Conservation (phyloP, 768 basidiomycete species). For the Mrakia gelida region DNA sequence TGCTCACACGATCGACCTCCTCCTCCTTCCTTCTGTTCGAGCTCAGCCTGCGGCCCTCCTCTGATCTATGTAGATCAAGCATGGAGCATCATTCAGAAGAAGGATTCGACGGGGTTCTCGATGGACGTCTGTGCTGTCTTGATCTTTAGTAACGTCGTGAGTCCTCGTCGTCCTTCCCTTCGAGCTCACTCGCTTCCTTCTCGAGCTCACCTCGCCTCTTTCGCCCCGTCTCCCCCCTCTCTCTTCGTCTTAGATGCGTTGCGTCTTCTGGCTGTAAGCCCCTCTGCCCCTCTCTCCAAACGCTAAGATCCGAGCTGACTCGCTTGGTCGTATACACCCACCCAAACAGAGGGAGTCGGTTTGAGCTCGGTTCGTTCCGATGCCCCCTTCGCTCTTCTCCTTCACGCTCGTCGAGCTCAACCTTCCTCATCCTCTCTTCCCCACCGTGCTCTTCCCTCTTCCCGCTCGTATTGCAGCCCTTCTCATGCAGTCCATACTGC, state of each 20-base stretch:
- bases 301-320: background rate
- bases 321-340: background rate
- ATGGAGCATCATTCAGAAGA: conserved; percentile 19
- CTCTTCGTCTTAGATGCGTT: background rate
- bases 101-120: conserved; percentile 23
- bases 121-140: conserved; percentile 28
- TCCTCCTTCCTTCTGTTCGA: background rate
- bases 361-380: conserved; percentile 6
- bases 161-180: conserved; percentile 17
- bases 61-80: conserved; percentile 27
- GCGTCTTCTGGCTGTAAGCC: too few species aligned
- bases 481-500: conserved; percentile 25
- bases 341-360: conserved; percentile 14
- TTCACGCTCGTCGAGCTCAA: background rate
- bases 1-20: background rate
- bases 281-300: background rate
- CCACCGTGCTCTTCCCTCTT: background rate
- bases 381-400: background rate
- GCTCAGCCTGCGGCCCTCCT: conserved; percentile 25
- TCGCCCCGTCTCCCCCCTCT: background rate
- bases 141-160: conserved; percentile 20
- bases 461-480: conserved; percentile 9
- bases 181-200: background rate
- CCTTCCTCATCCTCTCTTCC: background rate
- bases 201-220: too few species aligned